A percentile compares a stretch with the other conserved stretches of the same genome.
Conservation (phyloP, 768 basidiomycete genomes). For the Mycena galericulata region DNA sequence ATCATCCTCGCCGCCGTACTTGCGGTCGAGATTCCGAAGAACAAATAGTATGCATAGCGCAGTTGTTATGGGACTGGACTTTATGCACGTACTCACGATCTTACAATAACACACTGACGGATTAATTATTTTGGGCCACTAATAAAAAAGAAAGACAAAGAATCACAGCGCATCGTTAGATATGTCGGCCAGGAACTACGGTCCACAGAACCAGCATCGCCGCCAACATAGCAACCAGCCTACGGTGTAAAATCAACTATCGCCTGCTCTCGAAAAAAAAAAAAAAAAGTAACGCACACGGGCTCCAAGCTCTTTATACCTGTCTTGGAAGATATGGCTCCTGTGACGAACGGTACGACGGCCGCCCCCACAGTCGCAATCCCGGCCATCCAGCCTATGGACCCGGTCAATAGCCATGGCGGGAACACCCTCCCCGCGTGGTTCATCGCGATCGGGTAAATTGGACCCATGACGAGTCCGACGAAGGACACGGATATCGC, state of each 20-base stretch:
- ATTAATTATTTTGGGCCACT: too few relatives aligned
- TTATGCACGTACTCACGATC: too few relatives aligned
- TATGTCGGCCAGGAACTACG: too few relatives aligned
- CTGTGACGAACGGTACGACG: conserved; percentile 77
- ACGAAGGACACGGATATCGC: conserved; percentile 73
- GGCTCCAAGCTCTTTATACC: conserved; percentile 73
- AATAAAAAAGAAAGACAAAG: too few relatives aligned
- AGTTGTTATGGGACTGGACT: too few relatives aligned
- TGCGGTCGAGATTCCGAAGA: conserved; percentile 54
- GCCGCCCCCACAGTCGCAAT: conserved; percentile 81
- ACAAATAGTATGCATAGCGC: background rate
- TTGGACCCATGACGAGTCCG: conserved; percentile 77
- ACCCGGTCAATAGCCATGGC: conserved; percentile 70
- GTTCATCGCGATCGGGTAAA: conserved; percentile 82
- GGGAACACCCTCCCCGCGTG: conserved; percentile 76
- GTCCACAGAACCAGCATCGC: too few relatives aligned
- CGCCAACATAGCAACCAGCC: too few relatives aligned
- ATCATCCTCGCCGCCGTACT: conserved; percentile 71
- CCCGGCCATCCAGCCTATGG: conserved; percentile 76
- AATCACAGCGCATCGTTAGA: too few relatives aligned
- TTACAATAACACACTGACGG: too few relatives aligned
- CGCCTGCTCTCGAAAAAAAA: too few relatives aligned
- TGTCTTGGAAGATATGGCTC: conserved; percentile 70
- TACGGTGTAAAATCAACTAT: too few relatives aligned
- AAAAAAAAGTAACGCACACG: conserved; percentile 56